Percentiles rank a stretch among this genome's conserved stretches.
Evolutionary conservation across 371 early-diverging fungal species (phyloP).

Genomic region (Amoeboradix gromovi): DNA sequence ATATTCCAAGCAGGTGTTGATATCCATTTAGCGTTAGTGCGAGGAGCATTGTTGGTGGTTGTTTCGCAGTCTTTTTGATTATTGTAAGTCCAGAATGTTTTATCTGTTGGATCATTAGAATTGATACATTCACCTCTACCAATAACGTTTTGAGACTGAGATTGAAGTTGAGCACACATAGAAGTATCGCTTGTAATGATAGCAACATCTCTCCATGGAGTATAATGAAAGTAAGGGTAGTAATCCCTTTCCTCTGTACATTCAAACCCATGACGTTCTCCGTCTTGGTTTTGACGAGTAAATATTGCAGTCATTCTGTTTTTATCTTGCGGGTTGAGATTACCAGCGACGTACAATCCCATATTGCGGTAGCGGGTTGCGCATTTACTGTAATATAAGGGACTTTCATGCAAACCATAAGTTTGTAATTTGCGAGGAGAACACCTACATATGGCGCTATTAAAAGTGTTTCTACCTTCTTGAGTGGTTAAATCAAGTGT

Average conservation of each 20-base stretch:
- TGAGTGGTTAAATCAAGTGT: not conserved
- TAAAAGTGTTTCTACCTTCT: not conserved
- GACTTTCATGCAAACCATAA: constrained; percentile 11
- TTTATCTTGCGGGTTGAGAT: constrained; percentile 8
- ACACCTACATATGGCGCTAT: not conserved
- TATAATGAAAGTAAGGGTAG: constrained; percentile 12
- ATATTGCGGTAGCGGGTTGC: constrained; percentile 7
- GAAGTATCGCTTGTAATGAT: constrained; percentile 6
- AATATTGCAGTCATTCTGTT: constrained; percentile 4
- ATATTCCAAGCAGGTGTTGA: constrained; percentile 2
- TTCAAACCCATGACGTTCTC: constrained; percentile 10
- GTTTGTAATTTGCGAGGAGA: constrained; percentile 1
- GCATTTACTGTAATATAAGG: constrained; percentile 7
- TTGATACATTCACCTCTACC: constrained; percentile 7
- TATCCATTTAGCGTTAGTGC: constrained; percentile 3
- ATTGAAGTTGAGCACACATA: constrained; percentile 7
- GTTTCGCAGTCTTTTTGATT: constrained; percentile 6
- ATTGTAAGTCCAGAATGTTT: constrained; percentile 4
- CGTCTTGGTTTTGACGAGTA: constrained; percentile 10
- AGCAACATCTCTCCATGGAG: constrained; percentile 11
- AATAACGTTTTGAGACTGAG: constrained; percentile 8
- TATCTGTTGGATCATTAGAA: constrained; percentile 3
- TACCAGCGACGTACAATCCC: constrained; percentile 9
- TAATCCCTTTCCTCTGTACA: constrained; percentile 15
- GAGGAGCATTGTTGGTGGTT: constrained; percentile 1